Conservation (phyloP, 352 stramenopile species). For the Phytophthora macrochlamydospora region DNA sequence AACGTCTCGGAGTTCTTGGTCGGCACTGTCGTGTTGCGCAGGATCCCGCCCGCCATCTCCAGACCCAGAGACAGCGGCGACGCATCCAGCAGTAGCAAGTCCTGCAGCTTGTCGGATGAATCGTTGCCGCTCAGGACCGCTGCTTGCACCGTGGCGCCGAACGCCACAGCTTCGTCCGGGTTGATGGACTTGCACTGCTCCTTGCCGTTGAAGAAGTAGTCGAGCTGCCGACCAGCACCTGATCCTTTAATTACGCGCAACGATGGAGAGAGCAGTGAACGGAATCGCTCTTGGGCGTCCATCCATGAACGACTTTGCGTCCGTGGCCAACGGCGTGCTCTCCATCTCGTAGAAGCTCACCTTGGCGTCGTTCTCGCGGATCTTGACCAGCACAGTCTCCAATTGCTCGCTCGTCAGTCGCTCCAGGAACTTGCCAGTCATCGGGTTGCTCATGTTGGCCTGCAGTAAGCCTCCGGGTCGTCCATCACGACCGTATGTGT, state of each 20-base stretch:
- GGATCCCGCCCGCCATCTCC: too few relatives aligned
- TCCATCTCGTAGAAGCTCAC: slow-evolving; percentile 27
- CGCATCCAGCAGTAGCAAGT: too few relatives aligned
- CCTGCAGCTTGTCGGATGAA: too few relatives aligned
- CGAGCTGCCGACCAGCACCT: too few relatives aligned
- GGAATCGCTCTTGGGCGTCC: slow-evolving; percentile 27
- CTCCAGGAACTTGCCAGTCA: slow-evolving; percentile 34
- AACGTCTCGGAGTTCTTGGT: too few relatives aligned
- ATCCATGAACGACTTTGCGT: slow-evolving; percentile 20
- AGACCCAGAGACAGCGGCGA: too few relatives aligned
- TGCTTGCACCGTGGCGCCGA: too few relatives aligned
- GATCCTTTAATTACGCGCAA: slow-evolving; percentile 41
- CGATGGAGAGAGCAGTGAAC: slow-evolving; percentile 30
- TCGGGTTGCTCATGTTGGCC: slow-evolving; percentile 32
- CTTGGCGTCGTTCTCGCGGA: slow-evolving; percentile 24
- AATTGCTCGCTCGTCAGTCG: slow-evolving; percentile 29
- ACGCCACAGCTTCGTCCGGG: too few relatives aligned
- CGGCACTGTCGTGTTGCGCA: too few relatives aligned
- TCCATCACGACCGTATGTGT: slow-evolving; percentile 43
- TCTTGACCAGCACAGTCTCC: slow-evolving; percentile 15
- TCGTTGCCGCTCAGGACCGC: too few relatives aligned
- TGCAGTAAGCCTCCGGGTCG: slow-evolving; percentile 28
- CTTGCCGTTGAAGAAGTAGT: too few relatives aligned
- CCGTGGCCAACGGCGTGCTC: not conserved
- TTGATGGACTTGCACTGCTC: too few relatives aligned